These are phyloP conservation scores for Thraustochytrium striatum DNA, from an alignment of 352 stramenopile genomes.

Conservation along the genomic window DNA sequence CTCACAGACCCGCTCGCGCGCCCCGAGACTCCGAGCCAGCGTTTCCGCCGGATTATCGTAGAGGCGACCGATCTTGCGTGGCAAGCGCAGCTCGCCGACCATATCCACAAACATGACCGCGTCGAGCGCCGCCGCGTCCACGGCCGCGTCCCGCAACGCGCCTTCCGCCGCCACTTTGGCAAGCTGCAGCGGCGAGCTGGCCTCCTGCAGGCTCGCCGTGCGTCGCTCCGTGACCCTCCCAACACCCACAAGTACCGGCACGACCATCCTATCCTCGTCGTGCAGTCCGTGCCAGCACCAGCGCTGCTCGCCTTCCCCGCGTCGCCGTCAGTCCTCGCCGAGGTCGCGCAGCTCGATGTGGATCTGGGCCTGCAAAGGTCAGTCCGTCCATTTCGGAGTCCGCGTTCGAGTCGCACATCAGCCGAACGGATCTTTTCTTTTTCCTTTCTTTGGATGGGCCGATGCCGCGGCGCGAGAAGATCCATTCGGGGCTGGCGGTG, in stretches of 20 bases:
- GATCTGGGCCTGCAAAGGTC: too few relatives aligned
- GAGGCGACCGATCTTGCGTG: background rate
- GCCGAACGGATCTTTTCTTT: too few relatives aligned
- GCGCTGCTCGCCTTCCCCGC: too few relatives aligned
- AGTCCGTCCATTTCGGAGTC: too few relatives aligned
- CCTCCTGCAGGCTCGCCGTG: conserved; percentile 2
- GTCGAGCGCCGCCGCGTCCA: background rate
- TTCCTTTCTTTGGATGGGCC: too few relatives aligned
- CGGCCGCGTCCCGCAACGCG: conserved; percentile 2
- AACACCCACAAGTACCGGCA: conserved; percentile 20
- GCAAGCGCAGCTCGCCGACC: background rate
- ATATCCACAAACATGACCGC: conserved; percentile 37
- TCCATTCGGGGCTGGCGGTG: background rate
- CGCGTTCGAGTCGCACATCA: too few relatives aligned
- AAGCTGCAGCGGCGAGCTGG: background rate
- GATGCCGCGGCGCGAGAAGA: too few relatives aligned
- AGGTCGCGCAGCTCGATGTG: too few relatives aligned
- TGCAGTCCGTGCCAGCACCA: too few relatives aligned
- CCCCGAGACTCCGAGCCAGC: background rate
- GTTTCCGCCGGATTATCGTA: conserved; percentile 13
- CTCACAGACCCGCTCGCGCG: background rate
- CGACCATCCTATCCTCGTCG: too few relatives aligned
- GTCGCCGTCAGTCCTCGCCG: too few relatives aligned
- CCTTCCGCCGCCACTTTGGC: background rate
- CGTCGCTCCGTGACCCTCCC: conserved; percentile 4